These are phyloP conservation scores for Cercophora newfieldiana DNA, from an alignment of 495 filamentous ascomycete genomes.

Conservation along the genomic window DNA sequence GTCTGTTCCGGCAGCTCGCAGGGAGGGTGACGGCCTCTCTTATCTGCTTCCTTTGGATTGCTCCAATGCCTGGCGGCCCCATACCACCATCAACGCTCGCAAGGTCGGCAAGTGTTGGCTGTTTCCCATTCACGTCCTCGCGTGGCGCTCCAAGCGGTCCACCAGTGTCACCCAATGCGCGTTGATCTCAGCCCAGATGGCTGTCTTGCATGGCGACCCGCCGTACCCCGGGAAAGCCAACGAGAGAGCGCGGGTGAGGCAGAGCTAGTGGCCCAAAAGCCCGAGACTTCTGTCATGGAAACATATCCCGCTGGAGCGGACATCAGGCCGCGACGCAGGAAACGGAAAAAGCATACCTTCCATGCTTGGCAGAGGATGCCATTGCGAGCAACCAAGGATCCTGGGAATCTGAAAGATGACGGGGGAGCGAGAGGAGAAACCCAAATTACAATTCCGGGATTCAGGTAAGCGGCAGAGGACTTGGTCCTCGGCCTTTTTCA, in stretches of 20 bases:
- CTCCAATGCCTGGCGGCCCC: conserved; percentile 21
- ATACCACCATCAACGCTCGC: conserved; percentile 1
- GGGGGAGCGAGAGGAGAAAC: neutral
- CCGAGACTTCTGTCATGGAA: neutral
- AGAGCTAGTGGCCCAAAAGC: neutral
- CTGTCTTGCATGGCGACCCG: neutral
- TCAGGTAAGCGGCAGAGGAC: conserved; percentile 9
- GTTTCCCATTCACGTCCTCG: neutral
- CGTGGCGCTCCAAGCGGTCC: conserved; percentile 7
- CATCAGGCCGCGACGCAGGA: conserved; percentile 15
- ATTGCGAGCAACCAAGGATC: neutral
- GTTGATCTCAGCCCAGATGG: conserved; percentile 1
- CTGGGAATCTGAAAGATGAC: neutral
- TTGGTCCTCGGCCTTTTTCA: neutral
- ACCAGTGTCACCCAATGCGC: neutral
- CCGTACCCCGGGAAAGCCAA: neutral
- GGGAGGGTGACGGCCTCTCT: conserved; percentile 14
- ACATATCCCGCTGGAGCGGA: neutral
- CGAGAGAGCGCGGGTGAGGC: neutral
- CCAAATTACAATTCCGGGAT: conserved; percentile 19
- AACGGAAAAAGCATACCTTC: neutral
- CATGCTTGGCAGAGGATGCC: neutral
- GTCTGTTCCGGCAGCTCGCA: neutral
- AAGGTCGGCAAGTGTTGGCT: neutral
- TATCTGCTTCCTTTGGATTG: conserved; percentile 20